phyloP scores from a whole-genome alignment of 164 flowering plant genomes.

The Magnolia sinica region DNA sequence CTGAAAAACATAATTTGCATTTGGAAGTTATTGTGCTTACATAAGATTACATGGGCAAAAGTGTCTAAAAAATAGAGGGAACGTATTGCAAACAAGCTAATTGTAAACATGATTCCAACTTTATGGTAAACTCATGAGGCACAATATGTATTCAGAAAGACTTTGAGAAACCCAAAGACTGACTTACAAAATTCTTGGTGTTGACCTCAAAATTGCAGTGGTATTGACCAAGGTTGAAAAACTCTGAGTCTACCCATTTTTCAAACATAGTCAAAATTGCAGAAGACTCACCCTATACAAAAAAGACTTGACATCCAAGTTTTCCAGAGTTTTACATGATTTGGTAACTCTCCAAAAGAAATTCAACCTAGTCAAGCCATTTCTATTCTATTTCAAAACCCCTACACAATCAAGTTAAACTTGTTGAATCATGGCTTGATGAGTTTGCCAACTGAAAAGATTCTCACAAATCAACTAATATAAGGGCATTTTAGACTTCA shows the following conservation, averaged over 20 bases:
- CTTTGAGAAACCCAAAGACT: neutral
- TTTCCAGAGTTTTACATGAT: too few species aligned
- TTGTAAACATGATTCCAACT: neutral
- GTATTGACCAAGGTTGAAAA: neutral
- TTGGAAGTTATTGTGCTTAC: neutral
- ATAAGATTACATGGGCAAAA: neutral
- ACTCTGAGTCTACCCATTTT: neutral
- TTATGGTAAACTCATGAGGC: neutral
- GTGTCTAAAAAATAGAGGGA: neutral
- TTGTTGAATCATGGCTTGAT: too few species aligned
- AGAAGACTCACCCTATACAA: too few species aligned
- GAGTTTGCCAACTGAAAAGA: too few species aligned
- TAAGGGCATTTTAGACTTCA: too few species aligned
- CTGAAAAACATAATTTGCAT: slow-evolving; percentile 31
- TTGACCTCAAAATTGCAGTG: neutral
- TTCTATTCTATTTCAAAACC: too few species aligned
- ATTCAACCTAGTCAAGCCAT: too few species aligned
- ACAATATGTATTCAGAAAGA: neutral
- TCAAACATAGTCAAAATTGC: too few species aligned
- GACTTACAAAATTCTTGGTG: neutral
- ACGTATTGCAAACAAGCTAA: neutral
- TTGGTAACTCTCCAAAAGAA: too few species aligned
- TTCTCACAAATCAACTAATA: too few species aligned
- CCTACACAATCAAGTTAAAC: too few species aligned
- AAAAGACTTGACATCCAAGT: too few species aligned